These are phyloP conservation scores for Termitomyces sp. DNA, from an alignment of 768 basidiomycete species.

Conservation along the genomic window DNA sequence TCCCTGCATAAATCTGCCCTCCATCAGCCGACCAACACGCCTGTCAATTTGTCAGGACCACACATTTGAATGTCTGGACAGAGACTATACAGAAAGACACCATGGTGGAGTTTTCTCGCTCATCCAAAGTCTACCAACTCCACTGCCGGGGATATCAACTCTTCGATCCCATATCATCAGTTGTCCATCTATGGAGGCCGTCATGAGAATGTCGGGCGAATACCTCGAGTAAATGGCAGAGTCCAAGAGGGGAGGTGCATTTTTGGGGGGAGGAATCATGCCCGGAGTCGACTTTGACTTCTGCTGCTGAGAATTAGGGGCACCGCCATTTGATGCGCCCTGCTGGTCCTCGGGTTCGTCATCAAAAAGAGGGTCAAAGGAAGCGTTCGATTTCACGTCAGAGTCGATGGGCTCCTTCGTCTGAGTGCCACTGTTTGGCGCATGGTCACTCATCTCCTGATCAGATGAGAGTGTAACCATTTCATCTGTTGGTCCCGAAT, in stretches of 20 bases:
- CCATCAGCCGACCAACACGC: conserved; percentile 94
- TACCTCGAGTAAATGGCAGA: conserved; percentile 51
- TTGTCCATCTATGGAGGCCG: conserved; percentile 88
- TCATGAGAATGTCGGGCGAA: conserved; percentile 83
- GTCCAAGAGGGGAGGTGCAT: conserved; percentile 72
- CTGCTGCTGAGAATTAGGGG: conserved; percentile 12
- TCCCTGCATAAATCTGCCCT: conserved; percentile 82
- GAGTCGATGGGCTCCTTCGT: conserved; percentile 24
- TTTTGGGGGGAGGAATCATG: conserved; percentile 56
- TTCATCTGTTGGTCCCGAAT: conserved; percentile 19
- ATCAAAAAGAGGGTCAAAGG: conserved; percentile 88
- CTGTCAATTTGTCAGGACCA: conserved; percentile 31
- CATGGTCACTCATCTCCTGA: conserved; percentile 1
- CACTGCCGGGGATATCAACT: conserved; percentile 52
- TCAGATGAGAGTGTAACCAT: conserved; percentile 2
- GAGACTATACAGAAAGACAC: conserved; percentile 79
- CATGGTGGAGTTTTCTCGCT: conserved; percentile 92
- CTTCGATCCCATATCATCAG: conserved; percentile 89
- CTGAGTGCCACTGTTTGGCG: not conserved
- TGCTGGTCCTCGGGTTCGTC: conserved; percentile 42
- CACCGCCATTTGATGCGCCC: conserved; percentile 9
- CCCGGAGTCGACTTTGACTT: conserved; percentile 19
- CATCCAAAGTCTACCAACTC: conserved; percentile 84
- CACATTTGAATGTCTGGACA: not conserved
- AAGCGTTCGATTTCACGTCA: conserved; percentile 73